These are phyloP conservation scores for Solanum pimpinellifolium DNA, from an alignment of 257 asterid genomes.

Conservation along the genomic window DNA sequence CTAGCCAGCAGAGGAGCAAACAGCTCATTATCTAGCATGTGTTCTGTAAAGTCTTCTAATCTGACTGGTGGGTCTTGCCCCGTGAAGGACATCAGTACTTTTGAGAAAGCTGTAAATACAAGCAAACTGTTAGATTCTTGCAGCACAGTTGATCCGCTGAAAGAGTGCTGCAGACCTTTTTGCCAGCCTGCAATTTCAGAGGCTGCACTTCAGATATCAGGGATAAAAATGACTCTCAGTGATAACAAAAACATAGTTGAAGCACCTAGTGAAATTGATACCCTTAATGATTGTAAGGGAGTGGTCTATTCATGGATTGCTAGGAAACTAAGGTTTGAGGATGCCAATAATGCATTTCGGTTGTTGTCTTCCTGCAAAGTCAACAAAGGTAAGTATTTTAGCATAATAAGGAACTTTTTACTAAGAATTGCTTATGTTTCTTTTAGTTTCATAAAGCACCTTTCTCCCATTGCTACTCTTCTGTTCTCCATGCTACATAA, in stretches of 20 bases:
- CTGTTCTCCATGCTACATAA: not conserved
- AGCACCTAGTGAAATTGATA: constrained; percentile 34
- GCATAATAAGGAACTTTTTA: not conserved
- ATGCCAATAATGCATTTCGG: constrained; percentile 74
- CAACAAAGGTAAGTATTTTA: constrained; percentile 56
- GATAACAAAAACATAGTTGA: constrained; percentile 51
- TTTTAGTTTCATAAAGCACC: not conserved
- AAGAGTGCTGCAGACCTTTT: constrained; percentile 87
- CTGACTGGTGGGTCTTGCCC: constrained; percentile 98
- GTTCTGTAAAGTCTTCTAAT: constrained; percentile 63
- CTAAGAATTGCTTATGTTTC: not conserved
- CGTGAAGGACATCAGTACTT: constrained; percentile 57
- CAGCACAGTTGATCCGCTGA: constrained; percentile 72
- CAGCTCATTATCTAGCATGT: constrained; percentile 57
- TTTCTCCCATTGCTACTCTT: not conserved
- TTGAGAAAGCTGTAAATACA: constrained; percentile 76
- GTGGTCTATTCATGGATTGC: constrained; percentile 84
- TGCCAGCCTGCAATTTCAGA: constrained; percentile 89
- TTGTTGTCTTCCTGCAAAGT: constrained; percentile 90
- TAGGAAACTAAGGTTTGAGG: constrained; percentile 63
- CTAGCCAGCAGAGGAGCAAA: constrained; percentile 94
- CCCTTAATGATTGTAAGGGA: constrained; percentile 79
- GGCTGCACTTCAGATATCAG: constrained; percentile 75
- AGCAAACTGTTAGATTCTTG: constrained; percentile 85
- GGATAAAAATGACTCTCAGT: constrained; percentile 34